Conservation (phyloP, 768 basidiomycete species). For the Collybia nuda region DNA sequence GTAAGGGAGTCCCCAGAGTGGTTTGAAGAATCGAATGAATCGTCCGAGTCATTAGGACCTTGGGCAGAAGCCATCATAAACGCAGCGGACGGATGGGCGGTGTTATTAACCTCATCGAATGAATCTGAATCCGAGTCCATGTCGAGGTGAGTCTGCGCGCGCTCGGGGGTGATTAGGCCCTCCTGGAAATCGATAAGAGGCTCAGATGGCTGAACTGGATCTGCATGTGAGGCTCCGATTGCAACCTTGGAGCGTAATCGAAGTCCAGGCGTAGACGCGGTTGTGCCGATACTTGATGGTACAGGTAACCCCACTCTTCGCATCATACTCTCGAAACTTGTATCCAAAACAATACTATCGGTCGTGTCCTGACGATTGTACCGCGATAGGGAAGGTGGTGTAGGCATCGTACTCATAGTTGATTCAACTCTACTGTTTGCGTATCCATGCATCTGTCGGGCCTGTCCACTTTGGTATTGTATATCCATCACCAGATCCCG, state of each 20-base stretch:
- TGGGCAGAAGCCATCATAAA: slow-evolving; percentile 61
- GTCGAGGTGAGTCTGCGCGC: slow-evolving; percentile 26
- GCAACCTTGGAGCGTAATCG: slow-evolving; percentile 27
- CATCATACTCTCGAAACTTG: slow-evolving; percentile 72
- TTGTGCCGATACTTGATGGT: slow-evolving; percentile 23
- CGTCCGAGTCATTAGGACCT: slow-evolving; percentile 37
- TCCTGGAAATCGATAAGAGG: slow-evolving; percentile 2
- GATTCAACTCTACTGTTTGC: slow-evolving; percentile 44
- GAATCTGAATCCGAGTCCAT: slow-evolving; percentile 63
- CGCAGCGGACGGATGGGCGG: slow-evolving; percentile 67
- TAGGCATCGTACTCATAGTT: slow-evolving; percentile 67
- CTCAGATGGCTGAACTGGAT: slow-evolving; percentile 2
- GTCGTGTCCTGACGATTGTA: slow-evolving; percentile 52
- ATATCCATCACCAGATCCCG: slow-evolving; percentile 60
- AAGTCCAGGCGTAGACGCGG: slow-evolving; percentile 25
- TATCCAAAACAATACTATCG: slow-evolving; percentile 48
- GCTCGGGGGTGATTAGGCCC: slow-evolving; percentile 8
- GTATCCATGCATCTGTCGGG: slow-evolving; percentile 20
- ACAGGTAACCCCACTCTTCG: slow-evolving; percentile 53
- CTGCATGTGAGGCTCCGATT: neutral
- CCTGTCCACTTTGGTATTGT: slow-evolving; percentile 35
- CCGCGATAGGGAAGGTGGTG: slow-evolving; percentile 71
- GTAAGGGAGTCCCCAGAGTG: slow-evolving; percentile 58
- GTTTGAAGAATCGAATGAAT: slow-evolving; percentile 53
- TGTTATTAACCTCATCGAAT: slow-evolving; percentile 54